A percentile compares a stretch with the other conserved stretches of the same genome.
Conservation (phyloP, 2,329 filamentous ascomycete genomes). For the Colletotrichum limetticola region DNA sequence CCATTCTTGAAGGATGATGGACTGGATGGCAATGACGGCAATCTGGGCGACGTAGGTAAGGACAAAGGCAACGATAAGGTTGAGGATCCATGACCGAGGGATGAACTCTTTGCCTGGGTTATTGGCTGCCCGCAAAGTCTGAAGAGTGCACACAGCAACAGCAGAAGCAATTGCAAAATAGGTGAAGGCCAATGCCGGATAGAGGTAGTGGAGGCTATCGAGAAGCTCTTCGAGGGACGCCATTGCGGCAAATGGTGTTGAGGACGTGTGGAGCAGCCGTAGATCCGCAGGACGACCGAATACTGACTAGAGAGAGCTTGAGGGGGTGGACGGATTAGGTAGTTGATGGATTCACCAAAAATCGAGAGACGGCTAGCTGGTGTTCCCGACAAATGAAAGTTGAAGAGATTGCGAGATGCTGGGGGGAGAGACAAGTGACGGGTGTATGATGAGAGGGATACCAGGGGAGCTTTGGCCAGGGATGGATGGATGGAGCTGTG, state of each 20-base stretch:
- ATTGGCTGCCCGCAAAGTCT: slow-evolving; percentile 52
- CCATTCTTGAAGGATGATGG: slow-evolving; percentile 49
- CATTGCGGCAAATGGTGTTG: slow-evolving; percentile 22
- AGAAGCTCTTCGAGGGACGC: slow-evolving; percentile 46
- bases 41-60: slow-evolving; percentile 61
- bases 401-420: neutral
- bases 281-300: neutral
- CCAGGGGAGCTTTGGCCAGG: neutral
- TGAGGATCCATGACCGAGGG: slow-evolving; percentile 51
- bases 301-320: neutral
- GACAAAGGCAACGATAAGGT: slow-evolving; percentile 56
- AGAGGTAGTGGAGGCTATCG: slow-evolving; percentile 65
- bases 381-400: neutral
- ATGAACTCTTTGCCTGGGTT: slow-evolving; percentile 47
- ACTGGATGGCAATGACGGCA: slow-evolving; percentile 49
- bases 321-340: neutral
- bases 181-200: slow-evolving; percentile 65
- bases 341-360: neutral
- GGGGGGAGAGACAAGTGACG: neutral
- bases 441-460: neutral
- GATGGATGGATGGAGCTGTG: slow-evolving; percentile 3
- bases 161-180: slow-evolving; percentile 66
- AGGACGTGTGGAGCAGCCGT: neutral
- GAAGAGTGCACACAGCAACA: slow-evolving; percentile 63
- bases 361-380: neutral